A percentile compares a stretch with the other conserved stretches of the same genome.
Evolutionary conservation across 192 early-diverging fungal genomes (phyloP).

Genomic region (Chytriomyces sp.): DNA sequence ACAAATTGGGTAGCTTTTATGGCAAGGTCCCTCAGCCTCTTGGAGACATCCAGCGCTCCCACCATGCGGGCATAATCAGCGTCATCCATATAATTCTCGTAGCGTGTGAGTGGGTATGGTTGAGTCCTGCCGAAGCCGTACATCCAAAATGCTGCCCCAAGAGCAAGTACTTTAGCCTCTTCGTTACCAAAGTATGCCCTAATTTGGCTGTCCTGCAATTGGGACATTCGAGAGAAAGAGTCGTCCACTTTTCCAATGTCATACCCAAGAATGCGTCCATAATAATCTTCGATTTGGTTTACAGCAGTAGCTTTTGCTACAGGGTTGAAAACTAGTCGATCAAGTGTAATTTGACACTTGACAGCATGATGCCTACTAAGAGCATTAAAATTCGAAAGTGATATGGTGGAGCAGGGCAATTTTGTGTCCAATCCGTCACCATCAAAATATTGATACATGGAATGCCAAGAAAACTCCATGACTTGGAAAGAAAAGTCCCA

Average conservation of each 20-base stretch:
- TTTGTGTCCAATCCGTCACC: neutral
- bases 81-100: conserved; percentile 29
- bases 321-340: conserved; percentile 33
- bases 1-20: neutral
- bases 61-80: conserved; percentile 6
- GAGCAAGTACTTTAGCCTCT: neutral
- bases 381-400: conserved; percentile 4
- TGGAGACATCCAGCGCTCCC: neutral
- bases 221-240: neutral
- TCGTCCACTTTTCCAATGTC: neutral
- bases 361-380: neutral
- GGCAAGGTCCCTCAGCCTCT: neutral
- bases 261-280: conserved; percentile 25
- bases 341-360: conserved; percentile 6
- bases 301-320: conserved; percentile 34
- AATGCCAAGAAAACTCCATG: conserved; percentile 19
- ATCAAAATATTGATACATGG: conserved; percentile 39
- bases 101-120: conserved; percentile 34
- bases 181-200: conserved; percentile 13
- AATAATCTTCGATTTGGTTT: conserved; percentile 37
- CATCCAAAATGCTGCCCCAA: conserved; percentile 41
- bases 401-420: conserved; percentile 16
- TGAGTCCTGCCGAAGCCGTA: conserved; percentile 39
- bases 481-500: conserved; percentile 34
- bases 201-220: conserved; percentile 18